Conservation (phyloP, 2,329 filamentous ascomycete species). For the Xylariaceae sp. region DNA sequence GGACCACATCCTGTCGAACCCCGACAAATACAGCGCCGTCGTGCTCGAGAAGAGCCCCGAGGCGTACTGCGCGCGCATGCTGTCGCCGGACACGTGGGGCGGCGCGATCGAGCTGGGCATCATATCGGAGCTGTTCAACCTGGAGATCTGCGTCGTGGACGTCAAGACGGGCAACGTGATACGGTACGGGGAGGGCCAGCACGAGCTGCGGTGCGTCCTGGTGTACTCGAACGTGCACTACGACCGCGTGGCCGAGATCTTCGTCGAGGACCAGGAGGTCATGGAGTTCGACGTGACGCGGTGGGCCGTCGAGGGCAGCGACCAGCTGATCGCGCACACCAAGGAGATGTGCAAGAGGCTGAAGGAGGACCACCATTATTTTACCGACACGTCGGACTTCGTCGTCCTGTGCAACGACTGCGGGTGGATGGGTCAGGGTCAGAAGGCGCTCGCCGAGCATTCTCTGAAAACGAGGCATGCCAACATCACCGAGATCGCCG, state of each 20-base stretch:
- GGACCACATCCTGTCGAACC: constrained; percentile 73
- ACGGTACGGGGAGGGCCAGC: constrained; percentile 75
- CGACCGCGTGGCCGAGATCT: constrained; percentile 80
- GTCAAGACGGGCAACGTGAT: constrained; percentile 56
- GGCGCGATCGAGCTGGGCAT: constrained; percentile 89
- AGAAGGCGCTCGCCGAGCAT: constrained; percentile 64
- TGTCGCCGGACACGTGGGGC: constrained; percentile 81
- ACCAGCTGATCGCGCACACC: constrained; percentile 73
- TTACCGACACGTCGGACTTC: constrained; percentile 83
- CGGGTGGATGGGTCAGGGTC: constrained; percentile 68
- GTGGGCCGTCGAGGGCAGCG: constrained; percentile 54
- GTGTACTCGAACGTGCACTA: constrained; percentile 95
- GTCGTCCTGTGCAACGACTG: constrained; percentile 76
- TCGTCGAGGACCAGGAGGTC: constrained; percentile 58
- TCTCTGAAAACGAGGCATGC: constrained; percentile 62
- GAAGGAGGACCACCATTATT: constrained; percentile 73
- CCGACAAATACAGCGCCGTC: constrained; percentile 72
- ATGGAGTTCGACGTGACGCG: constrained; percentile 73
- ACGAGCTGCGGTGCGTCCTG: constrained; percentile 69
- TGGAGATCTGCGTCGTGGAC: constrained; percentile 85
- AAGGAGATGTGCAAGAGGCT: constrained; percentile 67
- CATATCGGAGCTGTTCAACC: constrained; percentile 78
- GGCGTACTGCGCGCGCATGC: constrained; percentile 81
- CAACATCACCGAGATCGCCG: constrained; percentile 56
- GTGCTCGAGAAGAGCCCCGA: constrained; percentile 74